Base-by-base conservation (phyloP, 495 filamentous ascomycete species). In the Tuber umbilicatum region DNA sequence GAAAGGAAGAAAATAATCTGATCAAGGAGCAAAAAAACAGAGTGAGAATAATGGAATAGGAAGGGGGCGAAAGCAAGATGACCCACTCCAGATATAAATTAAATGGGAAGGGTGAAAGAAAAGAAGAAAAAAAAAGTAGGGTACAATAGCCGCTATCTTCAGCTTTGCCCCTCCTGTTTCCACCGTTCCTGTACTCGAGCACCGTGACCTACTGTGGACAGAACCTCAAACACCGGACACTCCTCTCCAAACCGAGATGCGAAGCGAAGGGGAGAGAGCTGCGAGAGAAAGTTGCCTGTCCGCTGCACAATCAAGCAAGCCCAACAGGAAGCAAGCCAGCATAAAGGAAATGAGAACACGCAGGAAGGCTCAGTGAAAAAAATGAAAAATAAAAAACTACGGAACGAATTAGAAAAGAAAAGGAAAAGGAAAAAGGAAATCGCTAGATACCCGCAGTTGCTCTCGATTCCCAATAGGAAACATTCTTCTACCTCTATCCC, bases 81-180 rank as follows among this genome's bases (percentile, higher is more conserved):
- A 60, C 55, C 55, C 55, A 60, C 55, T 38, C 68, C 72, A 19
- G 77, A 74, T 73, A 78, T 67, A 69, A 47, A n/a, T n/a, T n/a
- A 16, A 70, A 77, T 72, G 45, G 69, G 74, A 74, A 68, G 75
- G 71, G 69, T 75, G 70, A 68, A 43, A 68, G 5, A n/a, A 23
- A 50, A 60, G 37, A 70, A 71, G 60, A 77, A 73, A 73, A 68
- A 78, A 77, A 77, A 71, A 64, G 76, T n/a, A n/a, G 4, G 47
- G n/a, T 14, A 16, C n/a, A 60, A n/a, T 60, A 60, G 12, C 75
- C 45, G 76, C 77, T 72, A 71, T 78, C 77, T n/a, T 78, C 75
- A 79, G 77, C 77, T 79, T 72, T 79, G 75, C 77, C 75, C 77
- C 77, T 79, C 77, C 73, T 78, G 73, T 37, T 60, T 60, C 55